Evolutionary conservation across 148 eudicot genomes (phyloP).

Genomic region (Chenopodium album): DNA sequence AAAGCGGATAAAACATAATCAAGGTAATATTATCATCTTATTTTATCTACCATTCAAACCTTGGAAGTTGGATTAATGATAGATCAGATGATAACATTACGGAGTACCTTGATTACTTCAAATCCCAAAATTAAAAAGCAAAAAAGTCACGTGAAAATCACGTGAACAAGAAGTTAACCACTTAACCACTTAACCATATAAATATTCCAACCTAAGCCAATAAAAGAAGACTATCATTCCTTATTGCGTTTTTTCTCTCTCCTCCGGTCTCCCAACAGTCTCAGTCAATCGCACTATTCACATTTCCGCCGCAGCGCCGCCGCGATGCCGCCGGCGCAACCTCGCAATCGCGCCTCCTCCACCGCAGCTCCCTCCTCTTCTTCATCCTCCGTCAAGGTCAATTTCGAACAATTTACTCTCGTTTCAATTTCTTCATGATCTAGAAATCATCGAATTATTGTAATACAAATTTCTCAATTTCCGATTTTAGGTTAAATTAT

Average conservation of each 20-base stretch:
- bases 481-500: not conserved
- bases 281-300: not conserved
- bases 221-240: not conserved
- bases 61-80: too few species aligned
- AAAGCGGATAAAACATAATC: too few species aligned
- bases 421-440: not conserved
- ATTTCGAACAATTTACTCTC: not conserved
- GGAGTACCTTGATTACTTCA: too few species aligned
- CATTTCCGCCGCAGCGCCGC: constrained; percentile 16
- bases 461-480: not conserved
- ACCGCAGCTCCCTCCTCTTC: constrained; percentile 17
- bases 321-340: constrained; percentile 27
- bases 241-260: not conserved
- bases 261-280: not conserved
- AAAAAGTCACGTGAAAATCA: too few species aligned
- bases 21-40: too few species aligned
- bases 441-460: not conserved
- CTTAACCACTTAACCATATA: not conserved
- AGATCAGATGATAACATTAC: too few species aligned
- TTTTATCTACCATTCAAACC: too few species aligned
- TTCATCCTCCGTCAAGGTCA: constrained; percentile 23
- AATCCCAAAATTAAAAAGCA: too few species aligned
- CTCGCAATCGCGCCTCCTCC: constrained; percentile 22
- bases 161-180: too few species aligned
- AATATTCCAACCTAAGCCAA: not conserved